Evolutionary conservation across 371 early-diverging fungal species (phyloP).

Genomic region (Mucor indicus): DNA sequence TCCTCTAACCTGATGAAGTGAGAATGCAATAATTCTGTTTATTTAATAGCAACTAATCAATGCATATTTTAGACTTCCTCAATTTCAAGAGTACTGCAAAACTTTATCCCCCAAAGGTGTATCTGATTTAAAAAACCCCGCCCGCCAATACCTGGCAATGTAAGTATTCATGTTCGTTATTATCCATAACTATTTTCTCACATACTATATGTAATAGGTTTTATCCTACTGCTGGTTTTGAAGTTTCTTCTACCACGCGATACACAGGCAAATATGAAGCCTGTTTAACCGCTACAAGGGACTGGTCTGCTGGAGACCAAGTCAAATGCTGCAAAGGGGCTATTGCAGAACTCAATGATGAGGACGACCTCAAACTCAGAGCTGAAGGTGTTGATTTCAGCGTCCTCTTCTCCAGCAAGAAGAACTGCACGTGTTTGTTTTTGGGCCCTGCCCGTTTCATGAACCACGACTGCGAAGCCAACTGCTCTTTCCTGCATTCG

Average conservation of each 20-base stretch:
- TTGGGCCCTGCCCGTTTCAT: slow-evolving; percentile 91
- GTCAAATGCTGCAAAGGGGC: slow-evolving; percentile 70
- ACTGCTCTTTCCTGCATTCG: no score
- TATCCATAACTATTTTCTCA: no score
- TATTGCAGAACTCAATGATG: slow-evolving; percentile 59
- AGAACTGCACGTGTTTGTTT: slow-evolving; percentile 70
- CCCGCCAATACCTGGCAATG: slow-evolving; percentile 31
- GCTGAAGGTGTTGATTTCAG: slow-evolving; percentile 72
- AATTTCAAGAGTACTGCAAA: slow-evolving; percentile 12
- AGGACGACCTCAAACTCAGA: slow-evolving; percentile 65
- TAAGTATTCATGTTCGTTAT: slow-evolving; percentile 16
- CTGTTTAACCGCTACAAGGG: slow-evolving; percentile 70
- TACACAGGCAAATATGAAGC: slow-evolving; percentile 72
- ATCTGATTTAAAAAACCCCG: no score
- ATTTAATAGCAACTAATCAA: no score
- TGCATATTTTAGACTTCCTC: no score
- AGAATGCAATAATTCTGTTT: slow-evolving; percentile 1
- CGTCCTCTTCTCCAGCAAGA: slow-evolving; percentile 73
- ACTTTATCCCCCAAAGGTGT: slow-evolving; percentile 30
- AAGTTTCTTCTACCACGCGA: slow-evolving; percentile 61
- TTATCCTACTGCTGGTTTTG: slow-evolving; percentile 75
- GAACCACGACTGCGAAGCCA: slow-evolving; percentile 90
- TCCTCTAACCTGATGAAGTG: slow-evolving; percentile 49
- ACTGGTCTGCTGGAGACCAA: slow-evolving; percentile 68
- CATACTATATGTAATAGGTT: slow-evolving; percentile 62